phyloP scores from a whole-genome alignment of 129 eudicot genomes.

The Tanacetum coccineum region DNA sequence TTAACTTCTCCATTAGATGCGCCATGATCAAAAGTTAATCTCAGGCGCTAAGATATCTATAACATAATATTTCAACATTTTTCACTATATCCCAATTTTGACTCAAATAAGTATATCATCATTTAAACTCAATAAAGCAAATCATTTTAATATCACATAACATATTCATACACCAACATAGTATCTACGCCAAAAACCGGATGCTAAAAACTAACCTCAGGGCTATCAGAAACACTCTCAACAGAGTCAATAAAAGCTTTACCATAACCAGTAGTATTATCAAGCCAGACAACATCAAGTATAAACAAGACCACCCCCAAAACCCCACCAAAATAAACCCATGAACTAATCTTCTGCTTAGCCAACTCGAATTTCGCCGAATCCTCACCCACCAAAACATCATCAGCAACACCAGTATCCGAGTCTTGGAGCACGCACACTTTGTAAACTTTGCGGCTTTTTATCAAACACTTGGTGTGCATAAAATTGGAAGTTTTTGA shows the following conservation, averaged over 20 bases:
- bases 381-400: conserved; percentile 75
- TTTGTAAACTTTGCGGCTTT: conserved; percentile 44
- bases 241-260: conserved; percentile 64
- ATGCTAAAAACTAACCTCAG: conserved; percentile 59
- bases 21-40: not conserved
- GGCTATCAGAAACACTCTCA: conserved; percentile 61
- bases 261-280: conserved; percentile 86
- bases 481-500: conserved; percentile 11
- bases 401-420: conserved; percentile 38
- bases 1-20: not conserved
- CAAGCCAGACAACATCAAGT: conserved; percentile 86
- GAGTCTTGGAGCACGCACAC: conserved; percentile 41
- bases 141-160: conserved; percentile 2
- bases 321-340: conserved; percentile 75
- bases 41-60: not conserved
- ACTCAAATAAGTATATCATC: conserved; percentile 6
- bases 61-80: conserved; percentile 5
- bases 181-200: not conserved
- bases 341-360: conserved; percentile 73
- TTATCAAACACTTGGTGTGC: conserved; percentile 17
- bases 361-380: conserved; percentile 75
- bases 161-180: not conserved
- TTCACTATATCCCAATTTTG: not conserved
- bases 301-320: conserved; percentile 69
- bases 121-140: not conserved